Conservation (phyloP, 2,329 filamentous ascomycete genomes). For the Microcyclospora pomicola region DNA sequence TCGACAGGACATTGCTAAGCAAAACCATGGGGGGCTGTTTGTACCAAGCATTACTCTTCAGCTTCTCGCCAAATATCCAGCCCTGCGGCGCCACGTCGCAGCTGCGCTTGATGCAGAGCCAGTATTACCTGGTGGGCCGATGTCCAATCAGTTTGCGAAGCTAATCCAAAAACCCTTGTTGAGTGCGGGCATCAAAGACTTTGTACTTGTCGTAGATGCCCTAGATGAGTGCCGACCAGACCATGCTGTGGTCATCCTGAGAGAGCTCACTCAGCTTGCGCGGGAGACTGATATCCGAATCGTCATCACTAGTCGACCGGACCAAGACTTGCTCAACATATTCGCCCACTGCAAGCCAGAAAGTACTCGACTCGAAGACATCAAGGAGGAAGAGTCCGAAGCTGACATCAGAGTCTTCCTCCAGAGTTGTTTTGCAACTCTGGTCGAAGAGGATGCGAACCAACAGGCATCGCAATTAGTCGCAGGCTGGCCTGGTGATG, state of each 20-base stretch:
- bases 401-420: no score
- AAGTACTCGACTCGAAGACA: no score
- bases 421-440: no score
- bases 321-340: constrained; percentile 5
- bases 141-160: constrained; percentile 5
- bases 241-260: no score
- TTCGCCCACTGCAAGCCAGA: constrained; percentile 9
- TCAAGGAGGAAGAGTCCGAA: no score
- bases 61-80: constrained; percentile 2
- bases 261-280: no score
- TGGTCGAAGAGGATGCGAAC: no score
- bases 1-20: constrained; percentile 5
- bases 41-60: constrained; percentile 7
- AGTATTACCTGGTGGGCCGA: not conserved
- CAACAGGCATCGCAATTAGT: no score
- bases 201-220: constrained; percentile 18
- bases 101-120: constrained; percentile 1
- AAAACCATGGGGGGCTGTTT: constrained; percentile 4
- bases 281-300: no score
- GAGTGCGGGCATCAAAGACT: not conserved
- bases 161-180: constrained; percentile 4
- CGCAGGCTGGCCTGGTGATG: no score
- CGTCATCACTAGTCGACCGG: no score
- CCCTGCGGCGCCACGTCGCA: not conserved
- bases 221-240: constrained; percentile 21